Percentiles rank a stretch among this genome's conserved stretches.
Conservation (phyloP, 2,329 filamentous ascomycete species). For the Nemania sp. region DNA sequence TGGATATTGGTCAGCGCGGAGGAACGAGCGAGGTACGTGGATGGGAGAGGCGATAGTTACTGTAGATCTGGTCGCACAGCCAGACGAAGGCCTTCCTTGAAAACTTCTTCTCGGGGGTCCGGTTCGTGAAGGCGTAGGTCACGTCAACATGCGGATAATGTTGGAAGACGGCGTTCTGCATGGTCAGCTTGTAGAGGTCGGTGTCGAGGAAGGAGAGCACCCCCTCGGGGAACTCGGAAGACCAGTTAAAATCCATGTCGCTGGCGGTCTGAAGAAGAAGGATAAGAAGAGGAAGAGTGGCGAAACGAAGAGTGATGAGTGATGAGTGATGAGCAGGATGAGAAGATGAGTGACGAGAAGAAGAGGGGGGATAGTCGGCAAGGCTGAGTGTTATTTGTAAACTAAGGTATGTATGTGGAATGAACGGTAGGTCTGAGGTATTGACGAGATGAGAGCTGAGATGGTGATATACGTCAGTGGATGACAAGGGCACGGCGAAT, state of each 20-base stretch:
- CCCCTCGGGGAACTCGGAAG: slow-evolving; percentile 71
- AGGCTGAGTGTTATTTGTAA: neutral
- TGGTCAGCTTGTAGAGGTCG: slow-evolving; percentile 92
- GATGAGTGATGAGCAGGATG: too few relatives aligned
- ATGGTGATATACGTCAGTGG: too few relatives aligned
- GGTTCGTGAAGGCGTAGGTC: slow-evolving; percentile 92
- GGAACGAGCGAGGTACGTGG: neutral
- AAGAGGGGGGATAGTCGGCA: neutral
- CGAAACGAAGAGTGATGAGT: too few relatives aligned
- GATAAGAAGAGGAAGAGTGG: neutral
- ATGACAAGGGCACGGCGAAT: too few relatives aligned
- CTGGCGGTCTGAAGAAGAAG: neutral
- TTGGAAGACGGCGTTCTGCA: slow-evolving; percentile 96
- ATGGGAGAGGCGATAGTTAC: slow-evolving; percentile 49
- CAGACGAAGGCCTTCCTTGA: slow-evolving; percentile 82
- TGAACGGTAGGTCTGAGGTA: too few relatives aligned
- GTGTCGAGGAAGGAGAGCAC: slow-evolving; percentile 84
- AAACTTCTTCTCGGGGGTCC: slow-evolving; percentile 91
- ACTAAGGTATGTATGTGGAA: too few relatives aligned
- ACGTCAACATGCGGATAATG: slow-evolving; percentile 84
- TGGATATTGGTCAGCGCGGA: slow-evolving; percentile 42
- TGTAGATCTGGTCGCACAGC: slow-evolving; percentile 82
- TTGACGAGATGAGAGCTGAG: too few relatives aligned
- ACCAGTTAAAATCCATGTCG: slow-evolving; percentile 68
- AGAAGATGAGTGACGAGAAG: too few relatives aligned